Base-by-base conservation (phyloP, 768 basidiomycete genomes). In the Rhodotorula diobovata region DNA sequence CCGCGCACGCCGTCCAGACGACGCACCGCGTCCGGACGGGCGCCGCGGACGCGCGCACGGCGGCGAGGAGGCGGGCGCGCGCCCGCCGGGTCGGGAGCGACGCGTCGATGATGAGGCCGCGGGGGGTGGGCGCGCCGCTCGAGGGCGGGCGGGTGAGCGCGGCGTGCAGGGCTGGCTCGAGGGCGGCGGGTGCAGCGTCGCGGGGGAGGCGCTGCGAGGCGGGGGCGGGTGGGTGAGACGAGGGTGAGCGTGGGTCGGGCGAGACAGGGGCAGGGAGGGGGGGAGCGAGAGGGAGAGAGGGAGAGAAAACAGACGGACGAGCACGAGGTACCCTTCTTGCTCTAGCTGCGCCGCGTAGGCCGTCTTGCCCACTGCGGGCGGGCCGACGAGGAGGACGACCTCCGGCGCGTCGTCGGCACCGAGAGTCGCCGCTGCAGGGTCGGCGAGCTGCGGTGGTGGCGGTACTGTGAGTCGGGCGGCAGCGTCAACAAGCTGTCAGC, bases 361-460 rank as follows among this genome's bases (percentile, higher is more conserved):
- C 85, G 0, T 87, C 80, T 96, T 96, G 45, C 94, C 94, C 1
- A 85, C 79, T 30, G 84, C 84, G 2, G 88, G 88, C 48, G 81
- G 82, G 10, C 87, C 88, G 0, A 86, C 84, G 70, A 88, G 85
- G n/a, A 88, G 72, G 7, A 88, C 84, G 16, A 88, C 80, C 74
- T 88, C 85, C 14, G 51, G 62, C 41, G 37, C 14, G 37, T 41
- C 57, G 39, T 28, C 39, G 15, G 7, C 25, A 12, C 5, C 41
- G 39, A 34, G 35, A 28, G 28, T 4, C 14, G n/a, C 11, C 5
- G n/a, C n/a, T n/a, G n/a, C n/a, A 4, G 51, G 14, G 51, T 28
- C 14, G n/a, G 28, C 2, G 57, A 58, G 39, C 37, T n/a, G 39
- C 15, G 0, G 11, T 12, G 48, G 48, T 11, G 48, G 25, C 1